phyloP scores from a whole-genome alignment of 306 rosid species.

The Arachis stenosperma region DNA sequence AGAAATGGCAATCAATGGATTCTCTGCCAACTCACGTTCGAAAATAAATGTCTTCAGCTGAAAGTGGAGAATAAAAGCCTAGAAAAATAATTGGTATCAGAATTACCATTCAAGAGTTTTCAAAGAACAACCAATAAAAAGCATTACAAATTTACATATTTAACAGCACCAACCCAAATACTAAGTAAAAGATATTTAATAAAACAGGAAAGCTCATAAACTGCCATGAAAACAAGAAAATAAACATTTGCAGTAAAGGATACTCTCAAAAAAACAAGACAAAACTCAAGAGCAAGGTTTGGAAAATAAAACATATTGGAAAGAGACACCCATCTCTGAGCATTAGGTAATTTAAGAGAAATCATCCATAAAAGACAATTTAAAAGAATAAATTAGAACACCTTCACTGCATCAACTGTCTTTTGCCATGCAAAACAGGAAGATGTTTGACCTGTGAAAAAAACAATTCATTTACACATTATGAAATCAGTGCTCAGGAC shows the following conservation, averaged over 20 bases:
- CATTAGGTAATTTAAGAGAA: slow-evolving; percentile 8
- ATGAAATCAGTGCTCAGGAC: slow-evolving; percentile 14
- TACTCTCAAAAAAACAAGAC: background rate
- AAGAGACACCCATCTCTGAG: slow-evolving; percentile 24
- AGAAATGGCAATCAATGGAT: slow-evolving; percentile 45
- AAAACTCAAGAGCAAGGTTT: background rate
- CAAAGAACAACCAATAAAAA: slow-evolving; percentile 24
- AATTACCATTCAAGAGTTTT: slow-evolving; percentile 18
- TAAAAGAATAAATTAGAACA: slow-evolving; percentile 38
- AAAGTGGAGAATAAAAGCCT: slow-evolving; percentile 74
- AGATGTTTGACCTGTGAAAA: slow-evolving; percentile 57
- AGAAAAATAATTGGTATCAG: slow-evolving; percentile 43
- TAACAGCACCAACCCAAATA: slow-evolving; percentile 27
- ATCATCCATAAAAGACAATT: slow-evolving; percentile 8
- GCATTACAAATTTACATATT: slow-evolving; percentile 32
- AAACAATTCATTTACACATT: slow-evolving; percentile 29
- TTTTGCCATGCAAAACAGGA: slow-evolving; percentile 63
- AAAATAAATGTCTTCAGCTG: slow-evolving; percentile 64
- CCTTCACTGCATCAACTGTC: slow-evolving; percentile 79
- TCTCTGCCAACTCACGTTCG: slow-evolving; percentile 54
- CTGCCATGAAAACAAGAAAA: slow-evolving; percentile 20
- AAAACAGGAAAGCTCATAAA: background rate
- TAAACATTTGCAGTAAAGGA: slow-evolving; percentile 17
- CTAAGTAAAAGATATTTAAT: background rate
- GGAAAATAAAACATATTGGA: background rate